Evolutionary conservation across 805 yeast genomes (phyloP), one percentile per base, ranked within the genome.

Genomic region (Candida mattraensis): DNA sequence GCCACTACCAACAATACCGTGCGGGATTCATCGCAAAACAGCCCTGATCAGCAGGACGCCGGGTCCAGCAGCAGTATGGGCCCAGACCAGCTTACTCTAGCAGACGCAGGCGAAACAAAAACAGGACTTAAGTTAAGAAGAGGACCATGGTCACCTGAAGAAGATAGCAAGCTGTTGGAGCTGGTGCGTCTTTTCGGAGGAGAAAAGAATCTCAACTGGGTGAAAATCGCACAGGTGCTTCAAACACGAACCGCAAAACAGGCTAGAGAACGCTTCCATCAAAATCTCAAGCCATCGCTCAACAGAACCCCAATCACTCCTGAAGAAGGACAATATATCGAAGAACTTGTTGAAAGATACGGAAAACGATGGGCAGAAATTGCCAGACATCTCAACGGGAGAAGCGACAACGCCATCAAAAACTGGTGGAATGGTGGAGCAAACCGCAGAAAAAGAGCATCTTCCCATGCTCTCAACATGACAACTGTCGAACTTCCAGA

Each of bases 391-490:
- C 64, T 87, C 39, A 82, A 84, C 44, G 95, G 96, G 2, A 68
- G 96, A 35, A 74, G 83, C n/a, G 96, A 87, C 60, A 87, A 87
- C 58, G 88, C 95, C 14, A 86, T 87, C 51, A 87, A 87, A 57
- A 88, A 88, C 63, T 88, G 96, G 96, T 87, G 96, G 96, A 87
- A 87, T 55, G 95, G 96, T 4, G 94, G 95, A 7, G 91, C 94
- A 10, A 87, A 85, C 56, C 70, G 94, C 42, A 67, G 95, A 42
- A 73, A 93, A 51, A 66, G 87, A 45, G 70, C 71, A 18, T 58
- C 68, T 2, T 56, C 61, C 4, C 54, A 50, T 29, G 55, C 53
- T 3, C 42, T 51, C 11, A 37, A 31, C 14, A 21, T 32, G 22
- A 27, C 24, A 17, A 24, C 39, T 8, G 32, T 24, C 26, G 39